phyloP scores from a whole-genome alignment of 2,329 filamentous ascomycete species.

The Arthrobotrys megalospora region DNA sequence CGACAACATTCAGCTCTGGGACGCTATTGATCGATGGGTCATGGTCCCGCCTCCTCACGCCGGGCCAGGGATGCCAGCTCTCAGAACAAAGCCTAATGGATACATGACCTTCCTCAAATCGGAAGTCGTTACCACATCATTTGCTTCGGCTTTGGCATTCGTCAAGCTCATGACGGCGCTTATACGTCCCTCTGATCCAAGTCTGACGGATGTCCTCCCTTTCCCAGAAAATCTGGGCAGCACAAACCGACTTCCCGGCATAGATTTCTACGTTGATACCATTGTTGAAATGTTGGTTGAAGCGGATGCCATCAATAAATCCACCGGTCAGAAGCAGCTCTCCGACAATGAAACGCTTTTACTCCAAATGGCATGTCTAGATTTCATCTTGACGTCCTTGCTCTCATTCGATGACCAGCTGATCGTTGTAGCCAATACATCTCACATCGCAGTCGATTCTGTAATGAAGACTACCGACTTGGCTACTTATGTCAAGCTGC shows the following conservation, averaged over 20 bases:
- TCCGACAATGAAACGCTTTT: constrained; percentile 50
- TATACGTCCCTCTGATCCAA: constrained; percentile 76
- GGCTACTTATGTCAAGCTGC: constrained; percentile 84
- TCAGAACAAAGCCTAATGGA: constrained; percentile 53
- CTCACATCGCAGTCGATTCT: constrained; percentile 80
- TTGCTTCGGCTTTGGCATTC: constrained; percentile 89
- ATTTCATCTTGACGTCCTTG: constrained; percentile 85
- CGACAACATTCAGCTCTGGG: constrained; percentile 83
- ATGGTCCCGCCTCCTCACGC: constrained; percentile 60
- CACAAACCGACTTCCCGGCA: constrained; percentile 83
- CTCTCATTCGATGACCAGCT: constrained; percentile 94
- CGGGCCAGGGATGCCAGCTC: constrained; percentile 44
- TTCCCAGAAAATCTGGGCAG: constrained; percentile 90
- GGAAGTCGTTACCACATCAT: constrained; percentile 80
- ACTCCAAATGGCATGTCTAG: constrained; percentile 83
- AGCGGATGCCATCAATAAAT: constrained; percentile 41
- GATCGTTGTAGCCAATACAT: constrained; percentile 85
- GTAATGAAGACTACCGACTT: constrained; percentile 82
- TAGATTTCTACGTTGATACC: constrained; percentile 94
- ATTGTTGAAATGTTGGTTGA: constrained; percentile 74
- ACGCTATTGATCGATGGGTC: constrained; percentile 80
- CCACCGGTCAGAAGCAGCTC: constrained; percentile 47
- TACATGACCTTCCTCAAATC: constrained; percentile 75
- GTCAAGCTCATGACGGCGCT: constrained; percentile 82
- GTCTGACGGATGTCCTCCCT: constrained; percentile 80